phyloP scores from a whole-genome alignment of 306 rosid species.

The Vachellia pachyceras region DNA sequence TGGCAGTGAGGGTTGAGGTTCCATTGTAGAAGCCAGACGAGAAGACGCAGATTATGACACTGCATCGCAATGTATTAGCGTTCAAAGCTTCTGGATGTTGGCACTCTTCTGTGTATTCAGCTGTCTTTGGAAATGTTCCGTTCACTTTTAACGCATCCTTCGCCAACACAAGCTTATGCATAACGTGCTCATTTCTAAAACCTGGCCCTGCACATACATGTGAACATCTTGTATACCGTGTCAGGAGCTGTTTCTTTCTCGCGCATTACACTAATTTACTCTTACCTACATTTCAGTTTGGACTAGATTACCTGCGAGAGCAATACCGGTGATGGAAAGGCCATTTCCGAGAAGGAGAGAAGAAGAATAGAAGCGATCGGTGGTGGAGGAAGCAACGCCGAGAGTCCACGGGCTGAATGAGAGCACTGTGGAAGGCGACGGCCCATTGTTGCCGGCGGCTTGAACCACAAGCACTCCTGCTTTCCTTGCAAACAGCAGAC shows the following conservation, averaged over 20 bases:
- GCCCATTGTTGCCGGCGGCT: conserved; percentile 88
- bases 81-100: conserved; percentile 81
- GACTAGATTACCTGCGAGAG: conserved; percentile 50
- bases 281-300: too few relatives aligned
- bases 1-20: conserved; percentile 66
- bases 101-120: conserved; percentile 72
- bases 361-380: conserved; percentile 62
- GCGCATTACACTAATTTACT: too few relatives aligned
- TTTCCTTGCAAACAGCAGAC: conserved; percentile 63
- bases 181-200: conserved; percentile 53
- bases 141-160: conserved; percentile 68
- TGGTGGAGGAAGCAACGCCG: conserved; percentile 70
- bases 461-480: conserved; percentile 89
- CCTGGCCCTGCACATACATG: conserved; percentile 53
- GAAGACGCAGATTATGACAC: conserved; percentile 74
- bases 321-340: conserved; percentile 52
- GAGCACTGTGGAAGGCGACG: conserved; percentile 60
- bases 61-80: conserved; percentile 47
- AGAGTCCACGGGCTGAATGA: conserved; percentile 88
- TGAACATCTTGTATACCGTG: too few relatives aligned
- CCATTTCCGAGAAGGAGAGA: conserved; percentile 76
- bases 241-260: too few relatives aligned
- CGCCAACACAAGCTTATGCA: conserved; percentile 66
- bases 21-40: conserved; percentile 70
- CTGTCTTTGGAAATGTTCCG: conserved; percentile 55